A percentile compares a stretch with the other conserved stretches of the same genome.
Conservation (phyloP, 805 yeast species). For the Starmerella bombi region DNA sequence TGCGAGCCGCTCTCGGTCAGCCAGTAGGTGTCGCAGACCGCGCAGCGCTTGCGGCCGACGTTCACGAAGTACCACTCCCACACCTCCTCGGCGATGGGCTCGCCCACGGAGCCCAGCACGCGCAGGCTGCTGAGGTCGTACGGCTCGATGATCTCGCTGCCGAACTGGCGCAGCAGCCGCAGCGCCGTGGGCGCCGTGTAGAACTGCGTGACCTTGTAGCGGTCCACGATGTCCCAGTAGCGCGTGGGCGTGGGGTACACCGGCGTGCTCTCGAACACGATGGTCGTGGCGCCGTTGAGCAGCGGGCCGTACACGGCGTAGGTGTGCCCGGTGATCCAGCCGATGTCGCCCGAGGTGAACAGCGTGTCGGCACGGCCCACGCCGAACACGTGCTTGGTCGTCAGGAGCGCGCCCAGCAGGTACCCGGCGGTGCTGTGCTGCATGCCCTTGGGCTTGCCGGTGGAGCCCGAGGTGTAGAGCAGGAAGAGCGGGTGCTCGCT, state of each 20-base stretch:
- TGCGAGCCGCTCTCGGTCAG: slow-evolving; percentile 97
- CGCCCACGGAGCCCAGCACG: slow-evolving; percentile 94
- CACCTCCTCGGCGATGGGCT: slow-evolving; percentile 93
- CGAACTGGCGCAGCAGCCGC: slow-evolving; percentile 80
- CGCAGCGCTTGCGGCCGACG: slow-evolving; percentile 81
- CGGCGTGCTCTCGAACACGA: slow-evolving; percentile 94
- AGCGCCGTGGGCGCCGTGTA: slow-evolving; percentile 98
- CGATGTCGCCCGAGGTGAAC: slow-evolving; percentile 96
- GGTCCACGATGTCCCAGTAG: slow-evolving; percentile 92
- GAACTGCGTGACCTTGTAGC: slow-evolving; percentile 84
- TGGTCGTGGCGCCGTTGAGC: slow-evolving; percentile 73
- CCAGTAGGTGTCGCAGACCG: slow-evolving; percentile 95
- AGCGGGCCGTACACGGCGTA: slow-evolving; percentile 93
- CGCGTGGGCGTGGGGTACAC: slow-evolving; percentile 92
- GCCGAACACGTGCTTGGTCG: slow-evolving; percentile 88
- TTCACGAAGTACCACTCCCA: slow-evolving; percentile 97
- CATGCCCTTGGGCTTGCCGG: slow-evolving; percentile 97
- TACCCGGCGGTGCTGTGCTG: slow-evolving; percentile 93
- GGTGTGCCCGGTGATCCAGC: slow-evolving; percentile 99
- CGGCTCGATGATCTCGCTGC: slow-evolving; percentile 68
- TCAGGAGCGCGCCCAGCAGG: slow-evolving; percentile 78
- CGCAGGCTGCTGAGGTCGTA: slow-evolving; percentile 79
- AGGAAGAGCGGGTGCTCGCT: slow-evolving; percentile 92
- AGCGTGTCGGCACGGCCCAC: slow-evolving; percentile 75
- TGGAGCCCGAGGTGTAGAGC: slow-evolving; percentile 94